Base-by-base conservation (phyloP, 129 eudicot genomes). In the Calendula officinalis region DNA sequence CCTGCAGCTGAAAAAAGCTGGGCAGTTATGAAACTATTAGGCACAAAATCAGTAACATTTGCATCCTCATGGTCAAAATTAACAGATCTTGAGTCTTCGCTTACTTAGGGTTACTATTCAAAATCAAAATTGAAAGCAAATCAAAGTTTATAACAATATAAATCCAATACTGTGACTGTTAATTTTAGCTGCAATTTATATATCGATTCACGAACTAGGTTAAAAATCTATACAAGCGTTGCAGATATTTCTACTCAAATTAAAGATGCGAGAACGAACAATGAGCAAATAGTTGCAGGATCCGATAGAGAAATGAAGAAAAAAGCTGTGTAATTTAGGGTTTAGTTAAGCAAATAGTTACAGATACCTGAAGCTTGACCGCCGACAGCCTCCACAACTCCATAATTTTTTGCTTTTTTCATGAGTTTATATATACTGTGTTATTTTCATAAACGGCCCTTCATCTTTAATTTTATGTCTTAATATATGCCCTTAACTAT, bases 41-140 rank as follows among this genome's bases (percentile, higher is more conserved):
- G 62, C 62, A 56, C 32, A 56, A 2, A 56, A 56, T 57, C 62
- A 57, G 17, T 6, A 36, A 57, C 32, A n/a, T 57, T 33, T 41
- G 4, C 22, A 57, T 57, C 62, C 32, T 57, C 62, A 57, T 57
- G 36, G 62, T 36, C 45, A 55, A 22, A 22, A 22, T 22, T 22
- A 22, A 22, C 30, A 22, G 1, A 22, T 22, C 2, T 22, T 22
- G 30, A 22, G 1, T 22, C 30, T 22, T 30, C 13, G 9, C 16
- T 54, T 27, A 10, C 11, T 22, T 11, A 55, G n/a, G 35, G 39
- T 11, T 3, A 34, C 61, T 4, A 11, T 56, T 56, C 60, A 56
- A 56, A 35, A 56, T 11, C 3, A 10, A 0, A 35, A 30, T 7
- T 33, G 22, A 55, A 30, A 50, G 30, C 2, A 22, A 22, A 22